phyloP scores from a whole-genome alignment of 1,139 yeast species.

The Chernovozyma aurita region DNA sequence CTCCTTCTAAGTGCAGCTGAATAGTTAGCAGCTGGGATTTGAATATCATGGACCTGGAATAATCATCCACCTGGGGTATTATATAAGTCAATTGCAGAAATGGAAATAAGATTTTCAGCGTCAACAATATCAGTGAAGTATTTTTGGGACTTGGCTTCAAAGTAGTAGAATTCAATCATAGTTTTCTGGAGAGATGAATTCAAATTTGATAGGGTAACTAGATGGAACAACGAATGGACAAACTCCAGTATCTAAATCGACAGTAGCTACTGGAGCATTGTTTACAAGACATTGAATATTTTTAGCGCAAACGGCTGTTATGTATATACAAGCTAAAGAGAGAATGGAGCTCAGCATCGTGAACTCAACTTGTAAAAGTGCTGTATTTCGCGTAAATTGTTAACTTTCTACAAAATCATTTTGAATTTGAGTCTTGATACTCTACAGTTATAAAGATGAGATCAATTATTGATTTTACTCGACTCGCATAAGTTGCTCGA shows the following conservation, averaged over 20 bases:
- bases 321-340: not conserved
- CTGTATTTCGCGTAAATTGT: too few relatives aligned
- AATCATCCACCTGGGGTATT: constrained; percentile 20
- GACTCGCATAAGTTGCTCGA: too few relatives aligned
- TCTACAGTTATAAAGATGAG: too few relatives aligned
- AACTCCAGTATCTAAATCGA: constrained; percentile 38
- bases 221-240: constrained; percentile 38
- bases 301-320: constrained; percentile 15
- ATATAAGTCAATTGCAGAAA: constrained; percentile 31
- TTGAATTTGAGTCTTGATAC: too few relatives aligned
- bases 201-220: constrained; percentile 22
- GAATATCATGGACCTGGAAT: constrained; percentile 27
- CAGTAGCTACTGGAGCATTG: constrained; percentile 29
- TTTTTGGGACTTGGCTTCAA: constrained; percentile 17
- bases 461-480: too few relatives aligned
- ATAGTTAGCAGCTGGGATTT: constrained; percentile 33
- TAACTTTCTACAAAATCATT: too few relatives aligned
- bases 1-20: constrained; percentile 42
- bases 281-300: constrained; percentile 37
- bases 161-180: constrained; percentile 37
- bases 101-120: constrained; percentile 30
- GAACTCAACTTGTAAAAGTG: too few relatives aligned
- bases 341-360: not conserved
- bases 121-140: constrained; percentile 33
- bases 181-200: constrained; percentile 26